Evolutionary conservation across 225 moss, liverwort and hornwort species (phyloP), one percentile per base, ranked within the genome.

Genomic region (Physcomitrellopsis africana): DNA sequence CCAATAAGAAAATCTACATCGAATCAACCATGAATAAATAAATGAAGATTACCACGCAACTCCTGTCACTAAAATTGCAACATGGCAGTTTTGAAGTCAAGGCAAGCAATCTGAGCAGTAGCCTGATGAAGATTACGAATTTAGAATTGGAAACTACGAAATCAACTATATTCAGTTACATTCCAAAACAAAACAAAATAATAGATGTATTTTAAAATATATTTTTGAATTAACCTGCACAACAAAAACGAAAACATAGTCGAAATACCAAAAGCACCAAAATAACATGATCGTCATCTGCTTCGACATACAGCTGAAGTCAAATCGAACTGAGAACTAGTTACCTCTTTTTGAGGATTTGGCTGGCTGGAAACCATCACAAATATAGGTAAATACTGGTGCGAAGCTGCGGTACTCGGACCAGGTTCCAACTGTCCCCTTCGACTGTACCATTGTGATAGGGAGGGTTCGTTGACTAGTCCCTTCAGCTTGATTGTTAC

Each of bases 321-420:
- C 43, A 10, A 81, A 74, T 74, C 22, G 22, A 77, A 53, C 16
- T 77, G 48, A 55, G 63, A 69, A 74, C 37, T 53, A 68, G 57
- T 77, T 85, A 96, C 93, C 91, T 96, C 92, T 89, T 86, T 73
- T 17, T 83, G 89, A 75, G 70, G 61, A 73, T 75, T 72, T 72
- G 86, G 87, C 71, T 92, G 92, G 72, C 81, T 89, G 71, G 94
- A 92, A 70, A 96, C 96, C 96, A 92, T 94, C 76, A 92, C 86
- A 83, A 94, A 86, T 59, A 94, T 78, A 72, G 86, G 86, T 71
- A 87, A 74, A 77, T 81, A 83, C 72, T 92, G 84, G 63, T 80
- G 84, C 72, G 72, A 66, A 58, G 71, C 63, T 53, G 80, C 79
- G 56, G 88, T 83, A 80, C 82, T 85, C 59, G 84, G 74, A 29